Conservation (phyloP, 345 rosid species). For the Linum usitatissimum region DNA sequence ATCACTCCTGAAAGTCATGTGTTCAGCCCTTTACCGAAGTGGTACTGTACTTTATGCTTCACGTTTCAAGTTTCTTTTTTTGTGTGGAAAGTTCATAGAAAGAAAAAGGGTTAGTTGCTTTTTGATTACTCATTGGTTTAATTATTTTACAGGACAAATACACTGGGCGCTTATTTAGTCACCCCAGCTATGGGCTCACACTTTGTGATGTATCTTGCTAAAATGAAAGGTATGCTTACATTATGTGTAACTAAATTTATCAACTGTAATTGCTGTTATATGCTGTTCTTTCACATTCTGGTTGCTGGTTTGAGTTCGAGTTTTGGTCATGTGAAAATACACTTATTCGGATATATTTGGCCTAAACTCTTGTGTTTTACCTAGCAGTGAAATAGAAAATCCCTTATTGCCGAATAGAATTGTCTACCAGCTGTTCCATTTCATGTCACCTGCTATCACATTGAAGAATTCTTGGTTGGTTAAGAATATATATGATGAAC, state of each 20-base stretch:
- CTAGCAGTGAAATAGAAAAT: no score
- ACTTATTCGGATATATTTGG: no score
- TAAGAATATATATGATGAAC: no score
- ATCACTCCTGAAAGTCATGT: constrained; percentile 93
- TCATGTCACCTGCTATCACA: no score
- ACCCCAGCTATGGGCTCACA: constrained; percentile 90
- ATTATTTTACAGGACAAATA: constrained; percentile 49
- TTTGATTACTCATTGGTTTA: constrained; percentile 15
- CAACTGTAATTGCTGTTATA: no score
- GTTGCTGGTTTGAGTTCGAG: not conserved
- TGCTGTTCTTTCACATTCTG: no score
- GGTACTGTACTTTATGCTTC: constrained; percentile 51
- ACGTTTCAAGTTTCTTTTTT: constrained; percentile 6
- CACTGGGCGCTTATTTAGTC: constrained; percentile 73
- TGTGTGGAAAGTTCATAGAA: not conserved
- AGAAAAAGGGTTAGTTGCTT: not conserved
- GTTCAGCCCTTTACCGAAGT: constrained; percentile 71
- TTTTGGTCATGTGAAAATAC: no score
- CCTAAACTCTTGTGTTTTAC: no score
- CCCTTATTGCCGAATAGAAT: no score
- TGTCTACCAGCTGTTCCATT: no score
- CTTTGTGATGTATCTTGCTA: constrained; percentile 82
- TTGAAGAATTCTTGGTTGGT: no score
- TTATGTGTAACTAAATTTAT: not conserved
- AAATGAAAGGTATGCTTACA: constrained; percentile 62